Evolutionary conservation across 2,329 filamentous ascomycete genomes (phyloP).

Genomic region (Nannizziopsis arthrosporioides): DNA sequence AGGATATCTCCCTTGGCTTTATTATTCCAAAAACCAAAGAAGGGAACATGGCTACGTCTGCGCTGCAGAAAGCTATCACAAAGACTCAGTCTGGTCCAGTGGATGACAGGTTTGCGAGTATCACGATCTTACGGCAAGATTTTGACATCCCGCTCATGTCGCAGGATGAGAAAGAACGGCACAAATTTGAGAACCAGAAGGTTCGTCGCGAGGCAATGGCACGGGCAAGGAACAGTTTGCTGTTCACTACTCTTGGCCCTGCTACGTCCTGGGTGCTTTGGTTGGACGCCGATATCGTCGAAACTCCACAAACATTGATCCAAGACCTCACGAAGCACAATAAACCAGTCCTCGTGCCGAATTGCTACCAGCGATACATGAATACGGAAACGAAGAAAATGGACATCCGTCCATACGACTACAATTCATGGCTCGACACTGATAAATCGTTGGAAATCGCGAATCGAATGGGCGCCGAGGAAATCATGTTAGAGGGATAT

Average conservation of each 20-base stretch:
- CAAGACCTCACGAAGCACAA: slow-evolving; percentile 82
- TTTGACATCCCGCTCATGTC: slow-evolving; percentile 70
- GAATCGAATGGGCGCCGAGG: slow-evolving; percentile 72
- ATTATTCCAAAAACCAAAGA: slow-evolving; percentile 91
- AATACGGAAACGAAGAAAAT: slow-evolving; percentile 59
- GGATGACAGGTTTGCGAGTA: slow-evolving; percentile 74
- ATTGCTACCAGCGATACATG: slow-evolving; percentile 83
- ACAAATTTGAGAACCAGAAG: slow-evolving; percentile 87
- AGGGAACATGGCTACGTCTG: slow-evolving; percentile 72
- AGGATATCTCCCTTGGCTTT: slow-evolving; percentile 88
- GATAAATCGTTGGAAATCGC: slow-evolving; percentile 64
- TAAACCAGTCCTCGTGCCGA: slow-evolving; percentile 84
- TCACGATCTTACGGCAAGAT: slow-evolving; percentile 91
- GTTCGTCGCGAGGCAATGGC: slow-evolving; percentile 78
- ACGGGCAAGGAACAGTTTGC: slow-evolving; percentile 79
- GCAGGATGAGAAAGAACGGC: slow-evolving; percentile 77
- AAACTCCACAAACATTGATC: slow-evolving; percentile 72
- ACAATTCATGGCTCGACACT: slow-evolving; percentile 95
- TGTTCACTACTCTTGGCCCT: slow-evolving; percentile 89
- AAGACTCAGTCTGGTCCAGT: slow-evolving; percentile 75
- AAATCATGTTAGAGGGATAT: slow-evolving; percentile 89
- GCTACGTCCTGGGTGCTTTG: slow-evolving; percentile 92
- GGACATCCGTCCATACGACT: slow-evolving; percentile 81
- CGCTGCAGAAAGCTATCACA: slow-evolving; percentile 71
- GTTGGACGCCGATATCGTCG: slow-evolving; percentile 85